Percentiles rank a stretch among this genome's conserved stretches.
These are phyloP conservation scores for Neofusicoccum laricinum DNA, from an alignment of 2,329 filamentous ascomycete genomes.

Conservation along the genomic window DNA sequence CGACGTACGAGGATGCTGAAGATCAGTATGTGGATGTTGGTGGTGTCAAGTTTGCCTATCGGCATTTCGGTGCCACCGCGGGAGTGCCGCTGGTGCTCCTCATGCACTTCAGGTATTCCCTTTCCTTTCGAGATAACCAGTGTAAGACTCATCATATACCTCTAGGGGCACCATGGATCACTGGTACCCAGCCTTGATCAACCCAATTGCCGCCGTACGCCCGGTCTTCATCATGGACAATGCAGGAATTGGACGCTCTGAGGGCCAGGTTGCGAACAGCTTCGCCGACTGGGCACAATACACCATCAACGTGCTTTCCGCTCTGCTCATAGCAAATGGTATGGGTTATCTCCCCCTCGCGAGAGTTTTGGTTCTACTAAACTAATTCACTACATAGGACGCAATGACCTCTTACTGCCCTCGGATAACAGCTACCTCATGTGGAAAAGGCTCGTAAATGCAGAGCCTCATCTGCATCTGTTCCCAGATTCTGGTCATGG, in stretches of 20 bases:
- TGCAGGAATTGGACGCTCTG: constrained; percentile 47
- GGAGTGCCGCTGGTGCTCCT: constrained; percentile 23
- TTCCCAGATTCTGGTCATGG: constrained; percentile 23
- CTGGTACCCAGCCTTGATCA: constrained; percentile 37
- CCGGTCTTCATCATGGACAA: constrained; percentile 50
- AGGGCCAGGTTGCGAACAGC: constrained; percentile 43
- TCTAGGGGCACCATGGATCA: constrained; percentile 23
- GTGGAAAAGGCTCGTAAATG: constrained; percentile 19
- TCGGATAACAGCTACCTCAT: constrained; percentile 20
- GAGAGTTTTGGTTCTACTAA: neutral
- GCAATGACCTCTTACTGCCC: constrained; percentile 21
- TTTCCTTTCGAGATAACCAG: too few species aligned
- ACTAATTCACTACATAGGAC: neutral
- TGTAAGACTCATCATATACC: neutral
- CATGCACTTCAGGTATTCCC: constrained; percentile 22
- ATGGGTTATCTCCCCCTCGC: neutral
- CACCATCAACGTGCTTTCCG: constrained; percentile 24
- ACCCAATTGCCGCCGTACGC: constrained; percentile 42
- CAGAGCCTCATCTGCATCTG: constrained; percentile 20
- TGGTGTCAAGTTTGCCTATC: constrained; percentile 22
- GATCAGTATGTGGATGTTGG: constrained; percentile 10
- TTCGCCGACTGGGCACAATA: constrained; percentile 35
- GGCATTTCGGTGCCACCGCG: constrained; percentile 19
- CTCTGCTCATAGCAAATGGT: constrained; percentile 30
- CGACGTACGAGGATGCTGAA: constrained; percentile 5